Base-by-base conservation (phyloP, 108 stramenopile species). In the Bacterosira constricta region DNA sequence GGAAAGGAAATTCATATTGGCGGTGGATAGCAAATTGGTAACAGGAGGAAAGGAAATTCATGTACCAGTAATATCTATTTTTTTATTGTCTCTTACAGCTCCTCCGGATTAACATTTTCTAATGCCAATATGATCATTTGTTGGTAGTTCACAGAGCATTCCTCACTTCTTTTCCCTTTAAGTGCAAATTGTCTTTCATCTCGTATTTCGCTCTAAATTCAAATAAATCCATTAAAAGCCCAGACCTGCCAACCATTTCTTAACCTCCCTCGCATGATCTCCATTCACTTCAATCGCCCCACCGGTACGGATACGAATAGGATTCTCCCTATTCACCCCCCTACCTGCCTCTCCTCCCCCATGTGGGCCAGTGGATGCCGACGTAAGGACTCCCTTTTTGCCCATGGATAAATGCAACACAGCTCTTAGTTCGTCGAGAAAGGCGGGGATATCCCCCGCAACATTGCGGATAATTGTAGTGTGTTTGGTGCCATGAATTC, bases 231-330 rank as follows among this genome's bases (percentile, higher is more conserved):
- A 37, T 69, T 86, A 95, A 72, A 95, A 95, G 23, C 94, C 94
- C 69, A 95, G 84, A 25, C 86, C 87, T 7, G 89, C 89, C 58
- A 95, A 65, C 94, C 94, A 95, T 21, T 66, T 41, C 79, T 85
- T 87, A 3, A 95, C 87, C 36, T 86, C 83, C 38, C 71, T 75
- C 17, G 83, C 83, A 31, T 75, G 67, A 67, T 95, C 86, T 18
- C 94, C 94, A 59, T 95, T 87, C 47, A 95, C 71, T 66, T 95
- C 94, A 69, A 92, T 89, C 13, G 85, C 85, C n/a, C 93, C 93
- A 34, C 91, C 90, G 7, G 86, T 79, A 15, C 91, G 80, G 41
- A 92, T 70, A 27, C 94, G 83, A 63, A 95, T 90, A 32, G 84
- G 86, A 70, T 81, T 73, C 31, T 73, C 59, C 27, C 18, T 21